phyloP scores from a whole-genome alignment of 495 filamentous ascomycete species.

The Penicillium nucicola region DNA sequence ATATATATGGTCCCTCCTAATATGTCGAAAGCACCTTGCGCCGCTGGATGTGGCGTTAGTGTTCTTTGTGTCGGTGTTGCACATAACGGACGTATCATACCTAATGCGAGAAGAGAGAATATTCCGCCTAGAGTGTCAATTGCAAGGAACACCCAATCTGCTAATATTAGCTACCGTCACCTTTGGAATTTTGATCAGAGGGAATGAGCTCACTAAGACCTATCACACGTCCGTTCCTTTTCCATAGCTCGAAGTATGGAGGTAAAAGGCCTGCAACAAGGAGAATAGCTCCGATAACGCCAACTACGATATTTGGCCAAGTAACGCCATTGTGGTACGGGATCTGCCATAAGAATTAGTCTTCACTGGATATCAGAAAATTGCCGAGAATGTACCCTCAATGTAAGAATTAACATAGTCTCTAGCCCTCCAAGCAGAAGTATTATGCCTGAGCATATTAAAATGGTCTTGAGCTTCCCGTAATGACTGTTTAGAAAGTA shows the following conservation, averaged over 20 bases:
- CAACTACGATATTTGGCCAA: conserved; percentile 59
- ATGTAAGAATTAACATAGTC: conserved; percentile 57
- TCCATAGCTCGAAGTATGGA: conserved; percentile 70
- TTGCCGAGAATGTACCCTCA: conserved; percentile 43
- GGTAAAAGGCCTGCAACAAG: conserved; percentile 62
- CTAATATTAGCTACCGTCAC: not conserved
- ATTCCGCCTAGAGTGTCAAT: conserved; percentile 72
- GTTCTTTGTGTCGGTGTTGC: not conserved
- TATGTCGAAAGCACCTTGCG: conserved; percentile 69
- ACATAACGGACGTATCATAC: conserved; percentile 26
- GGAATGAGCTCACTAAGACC: conserved; percentile 57
- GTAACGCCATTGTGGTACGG: conserved; percentile 51
- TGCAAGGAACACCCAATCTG: conserved; percentile 60
- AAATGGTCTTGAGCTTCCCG: conserved; percentile 44
- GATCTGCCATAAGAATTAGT: conserved; percentile 28
- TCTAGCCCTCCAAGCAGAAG: conserved; percentile 56
- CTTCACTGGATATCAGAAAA: not conserved
- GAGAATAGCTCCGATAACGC: conserved; percentile 58
- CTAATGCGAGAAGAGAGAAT: conserved; percentile 71
- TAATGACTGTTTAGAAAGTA: conserved; percentile 40
- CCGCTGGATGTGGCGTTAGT: conserved; percentile 37
- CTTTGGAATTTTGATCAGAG: not conserved
- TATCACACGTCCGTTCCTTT: conserved; percentile 63
- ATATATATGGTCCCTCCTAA: conserved; percentile 70
- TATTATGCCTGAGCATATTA: conserved; percentile 37